Conservation (phyloP, 2,329 filamentous ascomycete genomes). For the Pseudogymnoascus sp. region DNA sequence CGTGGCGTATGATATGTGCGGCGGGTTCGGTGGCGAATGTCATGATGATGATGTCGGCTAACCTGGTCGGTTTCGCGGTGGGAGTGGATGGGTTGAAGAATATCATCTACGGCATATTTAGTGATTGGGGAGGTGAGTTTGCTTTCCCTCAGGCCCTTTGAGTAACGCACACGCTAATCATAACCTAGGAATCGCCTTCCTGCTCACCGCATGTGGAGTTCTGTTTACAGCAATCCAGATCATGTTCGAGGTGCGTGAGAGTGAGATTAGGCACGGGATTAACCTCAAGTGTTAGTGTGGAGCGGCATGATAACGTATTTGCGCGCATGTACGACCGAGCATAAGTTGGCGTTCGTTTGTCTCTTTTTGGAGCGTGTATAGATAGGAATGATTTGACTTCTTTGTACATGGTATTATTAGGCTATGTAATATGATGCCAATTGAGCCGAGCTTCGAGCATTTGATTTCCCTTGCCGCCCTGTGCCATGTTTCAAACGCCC, state of each 20-base stretch:
- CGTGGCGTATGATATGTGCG: constrained; percentile 74
- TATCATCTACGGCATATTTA: constrained; percentile 67
- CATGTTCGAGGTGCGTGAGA: constrained; percentile 93
- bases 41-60: constrained; percentile 92
- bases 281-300: constrained; percentile 64
- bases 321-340: background rate
- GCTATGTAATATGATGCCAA: background rate
- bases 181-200: constrained; percentile 51
- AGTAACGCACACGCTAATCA: background rate
- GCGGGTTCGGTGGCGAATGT: constrained; percentile 76
- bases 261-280: constrained; percentile 74
- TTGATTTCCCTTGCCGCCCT: background rate
- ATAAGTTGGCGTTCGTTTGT: background rate
- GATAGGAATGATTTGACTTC: background rate
- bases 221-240: constrained; percentile 82
- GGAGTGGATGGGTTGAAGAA: constrained; percentile 79
- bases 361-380: background rate
- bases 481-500: background rate
- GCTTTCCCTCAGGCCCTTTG: constrained; percentile 8
- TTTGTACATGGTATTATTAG: constrained; percentile 7
- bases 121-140: constrained; percentile 58
- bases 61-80: constrained; percentile 89
- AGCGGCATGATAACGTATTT: background rate
- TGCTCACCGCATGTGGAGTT: constrained; percentile 61
- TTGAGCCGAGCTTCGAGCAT: background rate